These are phyloP conservation scores for Podosphaera fusca DNA, from an alignment of 2,329 filamentous ascomycete genomes.

Conservation along the genomic window DNA sequence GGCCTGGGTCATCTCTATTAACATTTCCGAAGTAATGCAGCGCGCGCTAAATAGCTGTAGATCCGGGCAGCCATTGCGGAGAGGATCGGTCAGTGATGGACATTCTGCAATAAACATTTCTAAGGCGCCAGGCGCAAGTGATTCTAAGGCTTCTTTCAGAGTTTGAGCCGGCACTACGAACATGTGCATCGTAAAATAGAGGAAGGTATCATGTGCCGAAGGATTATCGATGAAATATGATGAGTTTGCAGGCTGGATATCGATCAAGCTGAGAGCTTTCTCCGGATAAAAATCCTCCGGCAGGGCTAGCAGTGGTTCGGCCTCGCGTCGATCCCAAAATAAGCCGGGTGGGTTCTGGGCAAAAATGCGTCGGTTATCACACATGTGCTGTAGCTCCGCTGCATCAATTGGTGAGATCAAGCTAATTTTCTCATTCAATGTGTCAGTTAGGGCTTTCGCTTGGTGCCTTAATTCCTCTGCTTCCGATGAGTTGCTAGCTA, in stretches of 20 bases:
- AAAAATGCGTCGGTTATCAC: constrained; percentile 32
- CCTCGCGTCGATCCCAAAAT: constrained; percentile 44
- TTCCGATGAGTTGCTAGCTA: not conserved
- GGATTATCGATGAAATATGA: constrained; percentile 23
- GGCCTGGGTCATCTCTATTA: constrained; percentile 31
- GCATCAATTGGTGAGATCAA: not conserved
- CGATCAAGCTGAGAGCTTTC: constrained; percentile 32
- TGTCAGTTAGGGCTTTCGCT: not conserved
- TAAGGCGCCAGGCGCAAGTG: constrained; percentile 34
- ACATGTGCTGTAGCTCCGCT: not conserved
- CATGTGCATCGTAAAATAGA: constrained; percentile 26
- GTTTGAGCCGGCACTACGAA: constrained; percentile 19
- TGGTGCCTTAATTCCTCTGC: not conserved
- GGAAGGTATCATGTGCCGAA: constrained; percentile 21
- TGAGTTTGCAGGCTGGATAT: constrained; percentile 37
- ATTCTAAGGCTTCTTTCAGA: constrained; percentile 23
- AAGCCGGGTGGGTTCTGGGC: constrained; percentile 28
- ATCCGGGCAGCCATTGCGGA: constrained; percentile 22
- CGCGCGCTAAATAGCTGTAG: constrained; percentile 23
- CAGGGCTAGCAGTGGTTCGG: constrained; percentile 41
- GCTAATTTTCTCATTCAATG: not conserved
- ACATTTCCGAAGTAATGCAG: constrained; percentile 28
- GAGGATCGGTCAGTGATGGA: constrained; percentile 24
- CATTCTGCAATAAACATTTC: constrained; percentile 28
- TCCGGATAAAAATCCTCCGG: constrained; percentile 44